Evolutionary conservation across 192 early-diverging fungal genomes (phyloP), one percentile per base, ranked within the genome.

Genomic region (Thamnidium elegans): DNA sequence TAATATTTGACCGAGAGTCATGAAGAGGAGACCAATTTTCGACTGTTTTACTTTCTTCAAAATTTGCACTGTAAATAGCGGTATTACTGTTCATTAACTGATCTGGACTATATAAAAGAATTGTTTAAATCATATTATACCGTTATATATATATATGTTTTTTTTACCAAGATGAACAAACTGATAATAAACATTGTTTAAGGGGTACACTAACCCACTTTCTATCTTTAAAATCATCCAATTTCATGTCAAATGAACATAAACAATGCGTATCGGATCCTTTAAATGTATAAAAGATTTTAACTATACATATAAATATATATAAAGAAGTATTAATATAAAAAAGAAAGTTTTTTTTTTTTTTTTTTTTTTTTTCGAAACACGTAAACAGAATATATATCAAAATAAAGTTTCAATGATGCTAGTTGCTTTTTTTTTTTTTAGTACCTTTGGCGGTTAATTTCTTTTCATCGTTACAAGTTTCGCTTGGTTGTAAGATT

Each of bases 11-110:
- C 8, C 34, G 34, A 14, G 50, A 43, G 43, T 64, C 42, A 19
- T 64, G 48, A 30, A 45, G 56, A 21, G 56, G 55, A 34, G 48
- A 58, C 39, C 58, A 59, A 14, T 63, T 50, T 26, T 64, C 50
- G 0, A 51, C 32, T 17, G 63, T 43, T 43, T 20, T 3, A n/a
- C 50, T 43, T 34, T 70, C 69, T 48, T 70, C 63, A 32, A 65
- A 65, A 34, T 70, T 70, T 14, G 63, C 69, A 19, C 61, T 70
- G 43, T 70, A 70, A 23, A 70, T 58, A 34, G 69, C 62, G 3
- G 63, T 63, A 47, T 70, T 62, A 26, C 26, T 62, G 31, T 58
- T 50, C 39, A 54, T 53, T 15, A 70, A 58, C 47, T 63, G 62
- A 61, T 70, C 69, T 20, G 69, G 69, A 23, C 69, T 70, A 59